Base-by-base conservation (phyloP, 2,329 filamentous ascomycete genomes). In the Monosporascus sp. region DNA sequence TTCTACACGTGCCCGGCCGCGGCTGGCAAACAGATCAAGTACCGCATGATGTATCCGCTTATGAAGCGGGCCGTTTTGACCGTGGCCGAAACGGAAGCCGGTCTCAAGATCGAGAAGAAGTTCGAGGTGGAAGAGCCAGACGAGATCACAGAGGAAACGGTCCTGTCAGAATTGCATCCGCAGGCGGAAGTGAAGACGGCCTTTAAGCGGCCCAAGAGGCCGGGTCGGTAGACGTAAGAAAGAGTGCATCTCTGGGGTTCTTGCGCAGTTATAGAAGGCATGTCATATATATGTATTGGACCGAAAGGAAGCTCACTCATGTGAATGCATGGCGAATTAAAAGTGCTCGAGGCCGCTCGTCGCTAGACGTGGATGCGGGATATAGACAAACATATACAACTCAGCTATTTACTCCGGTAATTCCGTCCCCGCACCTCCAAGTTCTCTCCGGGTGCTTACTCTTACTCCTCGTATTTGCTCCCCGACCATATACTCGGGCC, bases 31-130 rank as follows among this genome's bases (percentile, higher is more conserved):
- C 75, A 81, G 50, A 88, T 94, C 74, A 92, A 90, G 74, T 86
- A 88, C 71, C 80, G 89, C 58, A 95, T 95, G 90, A 71, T 94
- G 65, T 94, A 94, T 68, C 88, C 89, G 36, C 74, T 85, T 25
- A 85, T 85, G 74, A 85, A 85, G 71, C 76, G 81, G 11, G 80
- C 82, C 24, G 86, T 89, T 3, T 74, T 91, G 31, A 71, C 75
- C n/a, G 68, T 85, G 36, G 89, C 88, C 18, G 81, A 85, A 62
- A 72, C 71, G 37, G 82, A 89, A 59, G 85, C 82, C 1, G 85
- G 84, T 0, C 65, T 93, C 49, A 76, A 74, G 52, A 74, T 90
- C 5, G 84, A 82, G 53, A 91, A 89, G 79, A 86, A 80, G 67
- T 84, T 88, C 55, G 83, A 86, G 68, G 80, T 83, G 3, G 81